Conservation (phyloP, 306 rosid species). For the Ziziphus jujuba region DNA sequence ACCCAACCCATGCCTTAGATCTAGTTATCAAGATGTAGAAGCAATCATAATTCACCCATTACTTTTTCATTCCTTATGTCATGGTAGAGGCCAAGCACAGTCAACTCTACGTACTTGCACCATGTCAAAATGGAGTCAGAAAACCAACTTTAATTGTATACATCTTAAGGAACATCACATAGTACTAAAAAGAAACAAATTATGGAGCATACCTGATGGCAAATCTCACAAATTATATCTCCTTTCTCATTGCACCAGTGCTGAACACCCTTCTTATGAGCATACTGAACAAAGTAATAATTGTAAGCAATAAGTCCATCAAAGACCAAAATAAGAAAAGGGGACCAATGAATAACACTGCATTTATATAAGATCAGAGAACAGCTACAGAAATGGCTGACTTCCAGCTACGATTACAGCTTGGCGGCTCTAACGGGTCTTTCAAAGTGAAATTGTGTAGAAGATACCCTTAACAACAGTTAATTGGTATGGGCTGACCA, state of each 20-base stretch:
- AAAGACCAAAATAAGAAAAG: constrained; percentile 15
- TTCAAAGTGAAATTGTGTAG: neutral
- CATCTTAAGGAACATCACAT: neutral
- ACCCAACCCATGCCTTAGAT: neutral
- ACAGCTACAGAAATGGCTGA: neutral
- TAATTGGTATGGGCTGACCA: neutral
- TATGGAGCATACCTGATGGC: constrained; percentile 73
- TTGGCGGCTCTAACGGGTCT: constrained; percentile 2
- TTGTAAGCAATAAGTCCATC: constrained; percentile 14
- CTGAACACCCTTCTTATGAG: constrained; percentile 96
- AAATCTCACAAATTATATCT: constrained; percentile 88
- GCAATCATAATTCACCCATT: neutral
- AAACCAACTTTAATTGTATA: neutral
- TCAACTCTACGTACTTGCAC: neutral
- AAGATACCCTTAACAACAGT: neutral
- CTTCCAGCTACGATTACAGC: neutral
- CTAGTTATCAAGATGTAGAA: neutral
- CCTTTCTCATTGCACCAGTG: constrained; percentile 99
- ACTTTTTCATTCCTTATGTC: neutral
- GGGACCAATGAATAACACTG: neutral
- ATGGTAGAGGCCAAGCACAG: neutral
- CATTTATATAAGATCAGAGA: neutral
- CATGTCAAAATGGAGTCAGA: neutral
- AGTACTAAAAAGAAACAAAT: neutral
- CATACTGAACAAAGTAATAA: constrained; percentile 56